phyloP scores from a whole-genome alignment of 2,329 filamentous ascomycete genomes.

The Dactylellina haptotyla region DNA sequence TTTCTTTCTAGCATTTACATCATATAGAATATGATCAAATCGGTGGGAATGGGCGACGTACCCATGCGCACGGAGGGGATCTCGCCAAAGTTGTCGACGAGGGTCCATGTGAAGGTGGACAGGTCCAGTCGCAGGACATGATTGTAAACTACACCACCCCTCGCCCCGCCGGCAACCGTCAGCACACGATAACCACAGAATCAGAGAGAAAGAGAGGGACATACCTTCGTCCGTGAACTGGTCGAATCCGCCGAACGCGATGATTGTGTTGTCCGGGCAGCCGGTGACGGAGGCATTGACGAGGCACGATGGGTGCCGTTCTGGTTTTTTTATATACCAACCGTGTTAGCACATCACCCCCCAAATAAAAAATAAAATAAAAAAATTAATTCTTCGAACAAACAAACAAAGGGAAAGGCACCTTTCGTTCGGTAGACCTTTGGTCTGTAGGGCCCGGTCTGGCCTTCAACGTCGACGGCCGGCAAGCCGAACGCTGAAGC shows the following conservation, averaged over 20 bases:
- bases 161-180: slow-evolving; percentile 2
- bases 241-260: slow-evolving; percentile 97
- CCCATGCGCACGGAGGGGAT: slow-evolving; percentile 98
- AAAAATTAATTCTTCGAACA: too few relatives aligned
- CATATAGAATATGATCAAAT: slow-evolving; percentile 27
- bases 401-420: not conserved
- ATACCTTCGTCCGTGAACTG: slow-evolving; percentile 93
- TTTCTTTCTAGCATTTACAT: slow-evolving; percentile 4
- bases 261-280: slow-evolving; percentile 96
- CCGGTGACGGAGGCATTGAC: slow-evolving; percentile 99
- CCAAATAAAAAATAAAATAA: not conserved
- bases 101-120: slow-evolving; percentile 86
- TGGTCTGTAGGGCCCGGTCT: slow-evolving; percentile 26
- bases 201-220: slow-evolving; percentile 19
- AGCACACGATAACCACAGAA: slow-evolving; percentile 9
- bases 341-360: slow-evolving; percentile 1
- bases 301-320: slow-evolving; percentile 81
- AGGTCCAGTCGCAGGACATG: slow-evolving; percentile 92
- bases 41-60: slow-evolving; percentile 63
- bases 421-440: slow-evolving; percentile 45
- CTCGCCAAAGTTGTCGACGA: slow-evolving; percentile 98
- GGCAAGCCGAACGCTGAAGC: slow-evolving; percentile 21
- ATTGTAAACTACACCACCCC: slow-evolving; percentile 76
- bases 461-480: slow-evolving; percentile 1
- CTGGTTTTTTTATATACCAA: slow-evolving; percentile 23